Conservation (phyloP, 2,329 filamentous ascomycete species). For the Setomelanomma holmii region DNA sequence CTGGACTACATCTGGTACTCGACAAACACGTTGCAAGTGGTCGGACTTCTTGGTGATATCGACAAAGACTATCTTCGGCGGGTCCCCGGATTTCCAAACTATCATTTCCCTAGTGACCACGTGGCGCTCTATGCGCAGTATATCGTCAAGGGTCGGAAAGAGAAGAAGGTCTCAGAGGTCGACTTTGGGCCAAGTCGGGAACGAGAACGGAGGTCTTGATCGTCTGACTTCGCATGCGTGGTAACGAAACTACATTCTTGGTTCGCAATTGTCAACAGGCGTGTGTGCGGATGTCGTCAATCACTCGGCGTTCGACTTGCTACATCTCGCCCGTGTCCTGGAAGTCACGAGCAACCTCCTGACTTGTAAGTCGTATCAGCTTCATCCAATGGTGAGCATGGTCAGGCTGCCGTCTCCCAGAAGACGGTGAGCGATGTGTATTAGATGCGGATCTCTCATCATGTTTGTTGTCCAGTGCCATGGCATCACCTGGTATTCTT, state of each 20-base stretch:
- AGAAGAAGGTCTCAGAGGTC: constrained; percentile 60
- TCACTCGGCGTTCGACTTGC: constrained; percentile 43
- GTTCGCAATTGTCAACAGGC: constrained; percentile 42
- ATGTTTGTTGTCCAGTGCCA: constrained; percentile 42
- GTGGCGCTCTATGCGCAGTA: constrained; percentile 90
- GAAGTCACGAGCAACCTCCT: constrained; percentile 28
- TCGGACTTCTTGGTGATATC: constrained; percentile 83
- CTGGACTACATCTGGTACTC: constrained; percentile 99
- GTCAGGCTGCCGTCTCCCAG: constrained; percentile 12
- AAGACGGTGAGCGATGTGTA: constrained; percentile 24
- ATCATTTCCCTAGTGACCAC: constrained; percentile 93
- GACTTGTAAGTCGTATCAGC: constrained; percentile 28
- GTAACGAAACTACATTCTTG: constrained; percentile 9
- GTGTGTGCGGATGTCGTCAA: constrained; percentile 37
- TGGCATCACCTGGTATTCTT: constrained; percentile 26
- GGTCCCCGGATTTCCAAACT: constrained; percentile 91
- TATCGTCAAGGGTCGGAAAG: constrained; percentile 85
- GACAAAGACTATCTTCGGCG: constrained; percentile 84
- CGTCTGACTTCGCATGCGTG: constrained; percentile 8
- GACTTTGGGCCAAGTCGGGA: constrained; percentile 47
- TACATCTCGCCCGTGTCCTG: constrained; percentile 31
- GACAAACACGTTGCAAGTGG: constrained; percentile 84
- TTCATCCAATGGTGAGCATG: background rate
- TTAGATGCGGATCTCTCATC: constrained; percentile 39
- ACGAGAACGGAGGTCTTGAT: constrained; percentile 38